phyloP scores from a whole-genome alignment of 1,139 yeast species.

The Nakaseomyces kungkrabaensis region DNA sequence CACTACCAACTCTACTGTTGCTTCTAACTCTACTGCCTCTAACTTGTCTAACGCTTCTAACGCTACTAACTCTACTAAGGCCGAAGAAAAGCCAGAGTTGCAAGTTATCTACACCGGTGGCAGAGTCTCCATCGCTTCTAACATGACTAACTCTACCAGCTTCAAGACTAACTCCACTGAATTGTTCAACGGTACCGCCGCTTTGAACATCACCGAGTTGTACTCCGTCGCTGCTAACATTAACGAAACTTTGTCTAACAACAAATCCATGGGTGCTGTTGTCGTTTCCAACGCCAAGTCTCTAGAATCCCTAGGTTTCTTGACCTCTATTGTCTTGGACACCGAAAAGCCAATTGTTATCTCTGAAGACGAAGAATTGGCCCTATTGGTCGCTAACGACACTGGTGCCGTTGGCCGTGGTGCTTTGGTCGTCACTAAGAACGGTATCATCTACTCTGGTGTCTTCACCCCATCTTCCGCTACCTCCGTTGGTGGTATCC shows the following conservation, averaged over 20 bases:
- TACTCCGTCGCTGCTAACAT: conserved; percentile 19
- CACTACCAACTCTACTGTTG: conserved; percentile 3
- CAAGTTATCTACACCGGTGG: conserved; percentile 25
- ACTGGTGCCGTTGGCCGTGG: conserved; percentile 20
- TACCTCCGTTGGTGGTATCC: conserved; percentile 13
- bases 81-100: conserved; percentile 8
- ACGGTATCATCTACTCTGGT: conserved; percentile 24
- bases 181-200: conserved; percentile 17
- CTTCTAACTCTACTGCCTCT: neutral
- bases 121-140: conserved; percentile 10
- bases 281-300: conserved; percentile 18
- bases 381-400: conserved; percentile 20
- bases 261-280: conserved; percentile 19
- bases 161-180: conserved; percentile 12
- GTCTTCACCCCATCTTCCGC: conserved; percentile 18
- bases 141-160: conserved; percentile 11
- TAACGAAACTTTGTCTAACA: conserved; percentile 14
- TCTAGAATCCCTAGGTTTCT: conserved; percentile 25
- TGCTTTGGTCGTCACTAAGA: conserved; percentile 17
- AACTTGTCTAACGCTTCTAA: conserved; percentile 3
- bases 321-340: conserved; percentile 21
- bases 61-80: conserved; percentile 5
- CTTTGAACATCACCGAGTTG: conserved; percentile 20
- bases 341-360: conserved; percentile 23
- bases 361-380: conserved; percentile 17